A percentile compares a stretch with the other conserved stretches of the same genome.
phyloP scores from a whole-genome alignment of 192 early-diverging fungal species.

The Coemansia sp. region DNA sequence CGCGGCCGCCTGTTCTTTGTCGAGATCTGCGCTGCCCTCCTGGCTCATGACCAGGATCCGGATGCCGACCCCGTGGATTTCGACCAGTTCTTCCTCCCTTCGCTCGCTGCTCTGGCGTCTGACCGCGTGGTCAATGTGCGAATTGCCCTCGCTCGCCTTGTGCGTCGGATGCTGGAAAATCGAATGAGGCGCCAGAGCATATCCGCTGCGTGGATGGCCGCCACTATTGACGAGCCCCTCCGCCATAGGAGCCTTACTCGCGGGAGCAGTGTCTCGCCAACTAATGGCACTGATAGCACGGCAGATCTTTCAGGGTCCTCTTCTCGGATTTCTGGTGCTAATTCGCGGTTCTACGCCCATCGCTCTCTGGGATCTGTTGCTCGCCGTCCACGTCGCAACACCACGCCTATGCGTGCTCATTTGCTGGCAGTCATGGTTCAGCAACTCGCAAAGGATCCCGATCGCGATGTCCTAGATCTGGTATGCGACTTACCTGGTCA shows the following conservation, averaged over 20 bases:
- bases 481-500: conserved; percentile 34
- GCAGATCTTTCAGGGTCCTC: background rate
- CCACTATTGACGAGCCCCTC: background rate
- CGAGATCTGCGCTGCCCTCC: conserved; percentile 66
- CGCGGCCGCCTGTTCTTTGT: conserved; percentile 58
- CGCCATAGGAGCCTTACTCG: background rate
- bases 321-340: background rate
- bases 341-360: conserved; percentile 15
- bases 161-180: conserved; percentile 45
- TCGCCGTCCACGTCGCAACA: conserved; percentile 31
- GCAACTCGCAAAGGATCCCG: conserved; percentile 38
- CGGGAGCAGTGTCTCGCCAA: background rate
- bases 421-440: conserved; percentile 47
- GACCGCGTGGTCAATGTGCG: conserved; percentile 73
- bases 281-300: background rate
- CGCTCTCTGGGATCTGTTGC: conserved; percentile 30
- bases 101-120: conserved; percentile 56
- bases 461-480: conserved; percentile 49
- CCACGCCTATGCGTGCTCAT: conserved; percentile 52
- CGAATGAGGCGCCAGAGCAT: conserved; percentile 41
- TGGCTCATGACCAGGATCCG: conserved; percentile 60
- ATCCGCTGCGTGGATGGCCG: conserved; percentile 7
- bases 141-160: conserved; percentile 66
- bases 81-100: conserved; percentile 67
- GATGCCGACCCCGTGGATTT: conserved; percentile 58